A percentile compares a stretch with the other conserved stretches of the same genome.
Conservation (phyloP, 441 rosid species). For the Adansonia gregorii region DNA sequence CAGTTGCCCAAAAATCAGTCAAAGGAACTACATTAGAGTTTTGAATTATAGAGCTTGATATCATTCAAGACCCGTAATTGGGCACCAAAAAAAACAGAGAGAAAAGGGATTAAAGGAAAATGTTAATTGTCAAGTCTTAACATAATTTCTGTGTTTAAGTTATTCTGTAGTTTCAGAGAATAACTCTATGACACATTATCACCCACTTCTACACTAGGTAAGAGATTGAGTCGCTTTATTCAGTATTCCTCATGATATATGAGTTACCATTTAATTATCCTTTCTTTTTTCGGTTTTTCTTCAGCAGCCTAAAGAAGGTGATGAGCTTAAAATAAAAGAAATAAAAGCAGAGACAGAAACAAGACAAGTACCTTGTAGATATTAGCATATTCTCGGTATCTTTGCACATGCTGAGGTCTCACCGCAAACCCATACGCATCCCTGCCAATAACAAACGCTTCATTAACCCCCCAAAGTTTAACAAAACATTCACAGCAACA, state of each 20-base stretch:
- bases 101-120: not conserved
- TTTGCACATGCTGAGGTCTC: constrained; percentile 95
- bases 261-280: not conserved
- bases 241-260: not conserved
- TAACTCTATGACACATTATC: constrained; percentile 18
- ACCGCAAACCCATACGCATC: constrained; percentile 98
- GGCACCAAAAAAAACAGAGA: not conserved
- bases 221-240: not conserved
- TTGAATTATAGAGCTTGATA: not conserved
- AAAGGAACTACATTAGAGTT: constrained; percentile 10
- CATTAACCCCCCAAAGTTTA: constrained; percentile 23
- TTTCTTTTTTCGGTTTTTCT: not conserved
- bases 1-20: constrained; percentile 19
- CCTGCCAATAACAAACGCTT: constrained; percentile 53
- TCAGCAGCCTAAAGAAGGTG: constrained; percentile 4
- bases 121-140: not conserved
- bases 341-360: not conserved
- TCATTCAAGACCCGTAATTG: constrained; percentile 14
- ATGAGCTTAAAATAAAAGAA: not conserved
- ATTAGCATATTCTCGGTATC: constrained; percentile 91
- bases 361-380: constrained; percentile 80
- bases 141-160: not conserved
- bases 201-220: not conserved
- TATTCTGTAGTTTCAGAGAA: not conserved
- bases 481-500: not conserved